These are phyloP conservation scores for Sphagnum contortum DNA, from an alignment of 225 moss, liverwort and hornwort species.

Conservation along the genomic window DNA sequence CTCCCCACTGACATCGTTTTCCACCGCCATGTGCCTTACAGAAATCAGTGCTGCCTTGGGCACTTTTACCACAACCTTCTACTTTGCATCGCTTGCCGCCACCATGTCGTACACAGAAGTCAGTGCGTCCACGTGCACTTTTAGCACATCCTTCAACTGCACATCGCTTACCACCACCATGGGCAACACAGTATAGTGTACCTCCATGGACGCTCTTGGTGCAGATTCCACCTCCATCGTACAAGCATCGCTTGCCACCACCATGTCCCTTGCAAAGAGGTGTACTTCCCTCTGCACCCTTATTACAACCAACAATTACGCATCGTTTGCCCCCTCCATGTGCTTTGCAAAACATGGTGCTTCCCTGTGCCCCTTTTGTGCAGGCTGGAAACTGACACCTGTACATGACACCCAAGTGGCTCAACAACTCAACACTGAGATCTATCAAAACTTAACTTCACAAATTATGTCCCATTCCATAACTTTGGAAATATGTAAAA, in stretches of 20 bases:
- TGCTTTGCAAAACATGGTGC: conserved; percentile 97
- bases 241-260: conserved; percentile 92
- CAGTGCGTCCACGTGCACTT: conserved; percentile 85
- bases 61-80: conserved; percentile 74
- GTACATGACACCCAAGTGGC: background rate
- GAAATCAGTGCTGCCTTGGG: conserved; percentile 97
- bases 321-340: conserved; percentile 98
- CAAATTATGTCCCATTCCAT: too few relatives aligned
- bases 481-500: too few relatives aligned
- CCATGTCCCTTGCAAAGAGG: conserved; percentile 98
- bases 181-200: conserved; percentile 90
- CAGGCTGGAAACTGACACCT: conserved; percentile 85
- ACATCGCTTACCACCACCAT: conserved; percentile 95
- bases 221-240: conserved; percentile 95
- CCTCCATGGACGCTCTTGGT: conserved; percentile 97
- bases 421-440: too few relatives aligned
- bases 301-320: conserved; percentile 91
- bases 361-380: conserved; percentile 95
- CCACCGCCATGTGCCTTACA: conserved; percentile 99
- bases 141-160: conserved; percentile 88
- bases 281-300: conserved; percentile 97
- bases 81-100: conserved; percentile 95
- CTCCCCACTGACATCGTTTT: conserved; percentile 95
- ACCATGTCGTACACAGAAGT: conserved; percentile 92
- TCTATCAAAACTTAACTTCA: too few relatives aligned